Evolutionary conservation across 768 basidiomycete genomes (phyloP), one percentile per base, ranked within the genome.

Genomic region (Pholiota conissans): DNA sequence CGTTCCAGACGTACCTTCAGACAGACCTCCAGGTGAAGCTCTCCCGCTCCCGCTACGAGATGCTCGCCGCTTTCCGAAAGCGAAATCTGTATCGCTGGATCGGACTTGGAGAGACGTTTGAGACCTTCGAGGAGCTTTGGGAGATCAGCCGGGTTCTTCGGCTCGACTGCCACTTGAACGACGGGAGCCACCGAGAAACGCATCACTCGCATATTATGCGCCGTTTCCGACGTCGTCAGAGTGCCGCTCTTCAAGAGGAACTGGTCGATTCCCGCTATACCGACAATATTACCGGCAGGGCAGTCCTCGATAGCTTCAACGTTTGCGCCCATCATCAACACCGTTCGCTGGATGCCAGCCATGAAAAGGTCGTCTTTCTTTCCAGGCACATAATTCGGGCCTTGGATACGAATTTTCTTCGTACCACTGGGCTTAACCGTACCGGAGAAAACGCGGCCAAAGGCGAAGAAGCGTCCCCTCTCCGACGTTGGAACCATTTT

Each of bases 401-500:
- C 97, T 78, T 99, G 97, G 68, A 99, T 98, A 69, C 97, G 94
- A 77, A 98, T 86, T 80, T 99, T 99, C 69, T 95, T 96, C 54
- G 30, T n/a, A n/a, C 97, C 97, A 56, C 91, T 73, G 98, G 97
- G 85, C 64, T 85, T 88, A 69, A 98, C 95, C 59, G 95, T 98
- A 70, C 97, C 97, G 61, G 97, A 92, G 84, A 99, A 99, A 80
- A 99, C 89, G 84, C 97, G 97, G 76, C 97, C 97, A 75, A 99
- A 99, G 60, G 97, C 97, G 76, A 98, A 98, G 91, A 98, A 99
- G 60, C 97, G 95, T 69, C 97, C 97, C 80, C 98, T 98, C 77
- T 99, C 97, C 65, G 97, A 97, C 37, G 97, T 98, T 61, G 97
- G 97, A 67, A 98, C 97, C 97, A 99, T 98, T 87, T 98, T 98